Base-by-base conservation (phyloP, 768 basidiomycete species). In the Boletus sensibilis region DNA sequence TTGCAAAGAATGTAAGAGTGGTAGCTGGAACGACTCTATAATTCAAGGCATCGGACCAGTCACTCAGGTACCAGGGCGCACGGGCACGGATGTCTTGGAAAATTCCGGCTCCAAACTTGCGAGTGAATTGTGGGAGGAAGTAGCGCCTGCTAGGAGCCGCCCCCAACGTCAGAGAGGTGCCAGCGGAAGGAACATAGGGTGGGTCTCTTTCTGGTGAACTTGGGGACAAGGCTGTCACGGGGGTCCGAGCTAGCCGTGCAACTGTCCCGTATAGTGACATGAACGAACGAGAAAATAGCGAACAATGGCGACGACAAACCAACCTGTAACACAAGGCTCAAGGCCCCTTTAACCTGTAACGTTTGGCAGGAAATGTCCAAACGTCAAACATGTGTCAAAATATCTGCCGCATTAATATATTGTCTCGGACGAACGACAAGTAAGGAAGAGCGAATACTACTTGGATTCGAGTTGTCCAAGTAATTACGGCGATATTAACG, bases 21-120 rank as follows among this genome's bases (percentile, higher is more conserved):
- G 92, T 92, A 0, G 93, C 88, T 7, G 94, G 94, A 7, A 95
- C 64, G 8, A 96, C 92, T 48, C 95, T 79, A 71, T 96, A 96
- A 67, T 92, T 92, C 85, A 88, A 93, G 7, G 90, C 93, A 69
- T 95, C 92, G 11, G 77, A 83, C 94, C 94, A 98, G 74, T 97
- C 93, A 52, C 83, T 87, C 34, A 77, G 55, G 69, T 96, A 98
- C 78, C 83, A 94, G 1, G 93, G 92, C 1, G 77, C 74, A 40
- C 94, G 80, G 2, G 87, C 78, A 44, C 74, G 77, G 14, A 96
- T 76, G 71, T 97, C 94, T 37, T 76, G 73, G 18, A 78, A 56
- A 63, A 95, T 90, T 8, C 94, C 94, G 5, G 75, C 65, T 2
- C 83, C 84, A 33, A 82, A 59, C 4, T 55, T 68, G 60, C 58